These are phyloP conservation scores for Puccinia coronata DNA, from an alignment of 1,284 basidiomycete species.

Conservation along the genomic window DNA sequence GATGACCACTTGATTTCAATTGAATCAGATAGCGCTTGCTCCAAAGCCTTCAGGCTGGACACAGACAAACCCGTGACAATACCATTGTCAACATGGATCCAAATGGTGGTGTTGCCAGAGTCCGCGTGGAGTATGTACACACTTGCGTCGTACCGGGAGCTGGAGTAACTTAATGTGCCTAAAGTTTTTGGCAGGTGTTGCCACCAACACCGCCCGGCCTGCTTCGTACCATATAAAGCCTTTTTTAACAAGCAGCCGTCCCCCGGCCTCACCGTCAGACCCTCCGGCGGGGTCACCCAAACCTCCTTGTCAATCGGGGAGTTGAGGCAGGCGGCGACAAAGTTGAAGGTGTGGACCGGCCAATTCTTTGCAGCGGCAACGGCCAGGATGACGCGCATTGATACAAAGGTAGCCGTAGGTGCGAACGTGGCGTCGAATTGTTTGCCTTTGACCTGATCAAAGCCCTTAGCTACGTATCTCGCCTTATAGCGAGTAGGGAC, in stretches of 20 bases:
- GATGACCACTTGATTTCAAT: not conserved
- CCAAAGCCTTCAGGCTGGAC: not conserved
- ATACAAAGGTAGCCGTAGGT: conserved; percentile 28
- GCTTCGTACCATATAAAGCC: conserved; percentile 17
- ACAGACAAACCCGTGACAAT: not conserved
- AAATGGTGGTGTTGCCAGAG: not conserved
- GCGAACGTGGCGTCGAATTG: conserved; percentile 22
- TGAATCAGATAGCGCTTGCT: not conserved
- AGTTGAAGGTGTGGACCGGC: conserved; percentile 27
- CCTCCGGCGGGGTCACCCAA: conserved; percentile 1
- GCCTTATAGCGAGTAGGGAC: not conserved
- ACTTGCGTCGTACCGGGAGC: not conserved
- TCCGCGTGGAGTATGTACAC: not conserved
- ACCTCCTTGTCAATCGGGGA: conserved; percentile 10
- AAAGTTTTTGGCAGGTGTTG: not conserved
- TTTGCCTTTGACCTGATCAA: not conserved
- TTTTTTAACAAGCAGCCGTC: not conserved
- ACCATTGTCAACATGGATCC: conserved; percentile 6
- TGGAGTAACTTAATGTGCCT: not conserved
- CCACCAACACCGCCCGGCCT: conserved; percentile 38
- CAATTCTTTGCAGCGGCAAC: not conserved
- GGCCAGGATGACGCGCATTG: conserved; percentile 14
- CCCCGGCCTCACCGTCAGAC: not conserved
- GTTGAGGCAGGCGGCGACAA: conserved; percentile 30
- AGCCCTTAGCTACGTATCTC: not conserved